Percentiles rank a stretch among this genome's conserved stretches.
These are phyloP conservation scores for Pyrus hybrid DNA, from an alignment of 331 rosid species.

Conservation along the genomic window DNA sequence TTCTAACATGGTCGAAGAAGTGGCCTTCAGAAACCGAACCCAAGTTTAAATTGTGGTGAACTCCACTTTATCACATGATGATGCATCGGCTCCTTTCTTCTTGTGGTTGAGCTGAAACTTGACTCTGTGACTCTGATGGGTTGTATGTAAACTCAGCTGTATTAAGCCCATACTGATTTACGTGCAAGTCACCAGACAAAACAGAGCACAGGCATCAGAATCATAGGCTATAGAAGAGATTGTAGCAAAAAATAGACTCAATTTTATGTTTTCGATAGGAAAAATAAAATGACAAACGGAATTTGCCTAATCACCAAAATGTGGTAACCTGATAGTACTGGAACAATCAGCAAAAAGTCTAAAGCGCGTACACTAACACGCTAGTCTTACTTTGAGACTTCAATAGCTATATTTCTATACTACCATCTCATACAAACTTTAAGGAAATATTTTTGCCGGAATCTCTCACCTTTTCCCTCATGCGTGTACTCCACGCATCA, in stretches of 20 bases:
- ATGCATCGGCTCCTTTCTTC: conserved; percentile 91
- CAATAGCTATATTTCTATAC: neutral
- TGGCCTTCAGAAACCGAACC: conserved; percentile 11
- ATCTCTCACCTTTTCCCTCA: conserved; percentile 90
- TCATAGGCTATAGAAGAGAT: neutral
- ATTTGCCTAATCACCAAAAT: neutral
- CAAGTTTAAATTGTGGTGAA: conserved; percentile 4
- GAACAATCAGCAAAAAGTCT: neutral
- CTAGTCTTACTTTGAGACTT: neutral
- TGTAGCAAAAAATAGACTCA: neutral
- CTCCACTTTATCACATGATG: conserved; percentile 53
- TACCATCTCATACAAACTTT: neutral
- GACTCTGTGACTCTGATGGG: conserved; percentile 84
- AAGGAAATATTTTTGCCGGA: neutral
- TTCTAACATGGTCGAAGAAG: conserved; percentile 8
- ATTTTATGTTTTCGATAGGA: no score
- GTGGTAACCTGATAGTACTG: neutral
- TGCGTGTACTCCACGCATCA: conserved; percentile 98
- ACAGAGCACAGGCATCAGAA: conserved; percentile 6
- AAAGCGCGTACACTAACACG: neutral
- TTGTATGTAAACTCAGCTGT: conserved; percentile 92
- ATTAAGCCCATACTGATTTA: conserved; percentile 56
- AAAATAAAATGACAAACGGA: neutral
- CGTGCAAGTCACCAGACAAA: conserved; percentile 2
- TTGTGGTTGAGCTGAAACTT: conserved; percentile 59